Evolutionary conservation across 305 asterid species (phyloP).

Genomic region (Salvia sclarea): DNA sequence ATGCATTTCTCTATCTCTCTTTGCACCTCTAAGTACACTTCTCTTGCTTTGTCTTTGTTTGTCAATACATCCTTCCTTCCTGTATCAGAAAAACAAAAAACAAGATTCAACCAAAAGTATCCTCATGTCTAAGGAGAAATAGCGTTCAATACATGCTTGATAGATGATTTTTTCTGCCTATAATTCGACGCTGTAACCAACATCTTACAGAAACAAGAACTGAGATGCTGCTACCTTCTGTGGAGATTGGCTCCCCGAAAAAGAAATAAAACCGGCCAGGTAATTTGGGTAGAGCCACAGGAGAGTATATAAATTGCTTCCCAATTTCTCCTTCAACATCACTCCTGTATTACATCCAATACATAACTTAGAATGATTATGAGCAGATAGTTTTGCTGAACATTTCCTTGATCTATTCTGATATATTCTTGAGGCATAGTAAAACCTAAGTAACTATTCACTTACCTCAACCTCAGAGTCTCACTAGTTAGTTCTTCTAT

Average conservation of each 20-base stretch:
- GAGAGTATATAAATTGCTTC: constrained; percentile 47
- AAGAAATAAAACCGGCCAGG: constrained; percentile 57
- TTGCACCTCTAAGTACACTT: constrained; percentile 43
- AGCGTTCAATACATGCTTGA: too few species aligned
- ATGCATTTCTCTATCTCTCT: constrained; percentile 42
- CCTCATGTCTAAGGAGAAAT: too few species aligned
- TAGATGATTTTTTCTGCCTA: too few species aligned
- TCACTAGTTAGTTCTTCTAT: constrained; percentile 41
- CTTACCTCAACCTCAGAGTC: constrained; percentile 44
- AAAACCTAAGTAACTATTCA: too few species aligned
- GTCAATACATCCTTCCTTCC: constrained; percentile 51
- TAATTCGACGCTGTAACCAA: neutral
- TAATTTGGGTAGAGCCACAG: constrained; percentile 46
- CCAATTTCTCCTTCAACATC: constrained; percentile 49
- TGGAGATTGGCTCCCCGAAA: constrained; percentile 59
- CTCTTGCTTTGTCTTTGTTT: constrained; percentile 47
- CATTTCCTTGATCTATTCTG: too few species aligned
- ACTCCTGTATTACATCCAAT: constrained; percentile 38
- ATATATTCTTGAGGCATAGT: too few species aligned
- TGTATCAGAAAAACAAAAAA: constrained; percentile 32
- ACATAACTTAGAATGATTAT: neutral
- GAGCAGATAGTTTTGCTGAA: too few species aligned
- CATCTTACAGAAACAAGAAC: neutral
- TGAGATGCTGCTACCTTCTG: constrained; percentile 42
- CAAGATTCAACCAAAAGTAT: too few species aligned